These are phyloP conservation scores for Insectozyma bohioensis DNA, from an alignment of 1,139 yeast species.

Conservation along the genomic window DNA sequence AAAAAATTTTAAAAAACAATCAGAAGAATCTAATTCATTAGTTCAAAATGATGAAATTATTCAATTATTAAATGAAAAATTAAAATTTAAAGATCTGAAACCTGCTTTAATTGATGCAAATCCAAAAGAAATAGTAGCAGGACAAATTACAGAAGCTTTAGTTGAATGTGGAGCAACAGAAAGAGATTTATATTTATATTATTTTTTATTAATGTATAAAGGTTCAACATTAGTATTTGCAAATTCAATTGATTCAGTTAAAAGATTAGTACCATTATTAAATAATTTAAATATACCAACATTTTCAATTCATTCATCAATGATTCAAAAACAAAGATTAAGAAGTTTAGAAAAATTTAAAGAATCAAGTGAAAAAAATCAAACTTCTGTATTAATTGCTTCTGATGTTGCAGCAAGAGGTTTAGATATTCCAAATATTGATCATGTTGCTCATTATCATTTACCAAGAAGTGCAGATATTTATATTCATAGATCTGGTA, in stretches of 20 bases:
- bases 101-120: constrained; percentile 80
- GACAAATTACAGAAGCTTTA: constrained; percentile 76
- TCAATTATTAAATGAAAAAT: constrained; percentile 53
- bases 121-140: constrained; percentile 80
- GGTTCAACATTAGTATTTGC: constrained; percentile 92
- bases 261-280: constrained; percentile 75
- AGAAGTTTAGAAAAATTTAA: constrained; percentile 77
- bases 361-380: constrained; percentile 48
- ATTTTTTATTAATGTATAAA: constrained; percentile 81
- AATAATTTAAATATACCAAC: constrained; percentile 70
- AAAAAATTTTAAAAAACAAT: constrained; percentile 22
- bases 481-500: constrained; percentile 93
- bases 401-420: constrained; percentile 99
- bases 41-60: constrained; percentile 55
- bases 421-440: constrained; percentile 84
- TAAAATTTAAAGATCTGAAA: constrained; percentile 56
- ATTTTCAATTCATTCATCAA: constrained; percentile 85
- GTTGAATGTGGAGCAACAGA: constrained; percentile 91
- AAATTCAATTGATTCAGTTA: constrained; percentile 91
- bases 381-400: constrained; percentile 77
- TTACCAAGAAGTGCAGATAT: constrained; percentile 93
- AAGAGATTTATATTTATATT: constrained; percentile 86
- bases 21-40: constrained; percentile 38
- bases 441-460: constrained; percentile 95
- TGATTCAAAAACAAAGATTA: constrained; percentile 92